Percentiles rank a stretch among this genome's conserved stretches.
Conservation (phyloP, 1,139 yeast genomes). For the Geotrichum candidum region DNA sequence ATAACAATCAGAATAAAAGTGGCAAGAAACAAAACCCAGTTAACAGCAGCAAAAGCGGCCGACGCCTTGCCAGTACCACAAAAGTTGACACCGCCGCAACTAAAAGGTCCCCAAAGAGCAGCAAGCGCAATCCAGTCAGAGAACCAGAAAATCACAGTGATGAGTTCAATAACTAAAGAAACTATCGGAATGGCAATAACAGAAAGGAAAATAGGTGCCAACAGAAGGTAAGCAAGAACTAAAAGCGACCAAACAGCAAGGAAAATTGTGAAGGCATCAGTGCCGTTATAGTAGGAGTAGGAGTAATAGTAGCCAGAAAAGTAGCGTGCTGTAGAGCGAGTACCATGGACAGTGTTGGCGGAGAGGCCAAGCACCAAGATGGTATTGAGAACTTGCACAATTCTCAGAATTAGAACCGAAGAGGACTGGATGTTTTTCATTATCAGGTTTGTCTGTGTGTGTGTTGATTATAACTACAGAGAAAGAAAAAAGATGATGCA, state of each 20-base stretch:
- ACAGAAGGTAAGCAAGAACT: conserved; percentile 4
- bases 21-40: conserved; percentile 16
- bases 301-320: conserved; percentile 3
- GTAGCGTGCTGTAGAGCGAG: neutral
- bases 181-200: conserved; percentile 14
- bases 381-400: conserved; percentile 16
- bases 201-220: neutral
- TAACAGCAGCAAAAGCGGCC: conserved; percentile 19
- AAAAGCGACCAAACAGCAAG: conserved; percentile 19
- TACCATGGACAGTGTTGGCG: conserved; percentile 11
- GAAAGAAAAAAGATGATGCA: neutral
- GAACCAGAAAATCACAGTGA: conserved; percentile 21
- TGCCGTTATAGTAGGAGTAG: conserved; percentile 3
- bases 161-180: conserved; percentile 16
- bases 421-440: neutral
- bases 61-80: conserved; percentile 23
- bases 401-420: conserved; percentile 10
- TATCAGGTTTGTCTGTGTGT: neutral
- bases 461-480: neutral
- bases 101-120: conserved; percentile 9
- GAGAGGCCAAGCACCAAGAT: conserved; percentile 19
- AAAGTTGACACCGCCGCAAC: conserved; percentile 9
- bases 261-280: conserved; percentile 19
- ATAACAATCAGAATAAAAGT: conserved; percentile 8
- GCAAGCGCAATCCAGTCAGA: conserved; percentile 20